Evolutionary conservation across 176 grass and related monocot genomes (phyloP).

Genomic region (Canna indica): DNA sequence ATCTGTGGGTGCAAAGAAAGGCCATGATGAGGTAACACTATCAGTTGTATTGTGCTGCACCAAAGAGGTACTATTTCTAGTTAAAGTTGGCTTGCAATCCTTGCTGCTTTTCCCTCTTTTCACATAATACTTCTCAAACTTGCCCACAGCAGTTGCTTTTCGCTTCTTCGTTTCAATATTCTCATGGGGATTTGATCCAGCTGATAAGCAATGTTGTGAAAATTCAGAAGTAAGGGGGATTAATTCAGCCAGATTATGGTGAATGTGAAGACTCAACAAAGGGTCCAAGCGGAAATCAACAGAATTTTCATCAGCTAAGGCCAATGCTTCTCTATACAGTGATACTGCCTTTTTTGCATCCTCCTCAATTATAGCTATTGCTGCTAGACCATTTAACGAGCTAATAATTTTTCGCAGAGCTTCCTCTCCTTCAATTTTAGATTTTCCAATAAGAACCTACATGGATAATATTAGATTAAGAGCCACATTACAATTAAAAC

Average conservation of each 20-base stretch:
- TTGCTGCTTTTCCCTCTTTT: conserved; percentile 52
- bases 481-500: neutral
- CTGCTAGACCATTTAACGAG: conserved; percentile 88
- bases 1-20: conserved; percentile 18
- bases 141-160: conserved; percentile 34
- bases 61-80: conserved; percentile 21
- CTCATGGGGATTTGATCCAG: conserved; percentile 31
- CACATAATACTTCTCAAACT: conserved; percentile 35
- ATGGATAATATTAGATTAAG: conserved; percentile 20
- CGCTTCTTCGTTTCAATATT: conserved; percentile 35
- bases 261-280: conserved; percentile 90
- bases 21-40: conserved; percentile 7
- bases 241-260: conserved; percentile 77
- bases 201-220: conserved; percentile 51
- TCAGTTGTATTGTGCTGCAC: conserved; percentile 24
- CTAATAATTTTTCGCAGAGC: conserved; percentile 84
- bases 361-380: conserved; percentile 76
- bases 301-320: conserved; percentile 57
- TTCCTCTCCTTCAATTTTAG: conserved; percentile 96
- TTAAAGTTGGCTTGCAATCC: conserved; percentile 25
- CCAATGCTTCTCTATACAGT: conserved; percentile 77
- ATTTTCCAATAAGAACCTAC: conserved; percentile 93
- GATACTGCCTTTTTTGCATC: conserved; percentile 61
- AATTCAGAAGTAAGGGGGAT: conserved; percentile 58
- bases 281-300: conserved; percentile 82